Base-by-base conservation (phyloP, 371 early-diverging fungal species). In the Dichotomocladium elegans region DNA sequence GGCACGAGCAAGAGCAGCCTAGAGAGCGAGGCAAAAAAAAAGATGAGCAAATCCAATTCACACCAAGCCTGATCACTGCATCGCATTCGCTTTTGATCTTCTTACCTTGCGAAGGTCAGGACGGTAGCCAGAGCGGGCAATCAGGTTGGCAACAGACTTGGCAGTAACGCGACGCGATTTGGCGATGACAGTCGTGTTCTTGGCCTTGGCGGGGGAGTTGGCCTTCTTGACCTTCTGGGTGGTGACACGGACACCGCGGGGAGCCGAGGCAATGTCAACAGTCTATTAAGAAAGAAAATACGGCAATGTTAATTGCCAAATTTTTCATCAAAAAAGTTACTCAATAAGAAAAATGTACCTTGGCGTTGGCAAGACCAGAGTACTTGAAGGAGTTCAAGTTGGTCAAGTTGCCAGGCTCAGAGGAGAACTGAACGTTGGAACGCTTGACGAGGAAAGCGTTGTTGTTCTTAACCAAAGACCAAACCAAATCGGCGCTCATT, bases 401-500 rank as follows among this genome's bases (percentile, higher is more conserved):
- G 74, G 70, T 74, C 74, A 94, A 78, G 89, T 92, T 94, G 61
- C 84, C 82, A 58, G 85, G 80, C 75, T 94, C 93, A 49, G 86
- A 59, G 59, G 85, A 82, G 81, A 94, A 81, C 76, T 85, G 79
- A 66, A 85, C 81, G 74, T 77, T 77, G 30, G 44, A 14, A 62
- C 91, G 83, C 88, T 92, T 91, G 68, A 93, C 92, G 58, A 94
- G 76, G 85, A 88, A 94, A 69, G 86, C 82, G 80, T 80, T 82
- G 80, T 86, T 85, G 80, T 89, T 84, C 78, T 86, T 89, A 81
- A 89, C 79, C 63, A 94, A 74, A 68, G 82, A 73, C 94, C 94
- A 92, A 61, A 81, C 76, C 60, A 91, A 76, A 59, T 88, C 91
- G 60, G 85, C 57, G 63, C 88, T 88, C 78, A 77, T 77, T 48